These are phyloP conservation scores for Perkinsus chesapeaki DNA, from an alignment of 169 alveolate species.

Conservation along the genomic window DNA sequence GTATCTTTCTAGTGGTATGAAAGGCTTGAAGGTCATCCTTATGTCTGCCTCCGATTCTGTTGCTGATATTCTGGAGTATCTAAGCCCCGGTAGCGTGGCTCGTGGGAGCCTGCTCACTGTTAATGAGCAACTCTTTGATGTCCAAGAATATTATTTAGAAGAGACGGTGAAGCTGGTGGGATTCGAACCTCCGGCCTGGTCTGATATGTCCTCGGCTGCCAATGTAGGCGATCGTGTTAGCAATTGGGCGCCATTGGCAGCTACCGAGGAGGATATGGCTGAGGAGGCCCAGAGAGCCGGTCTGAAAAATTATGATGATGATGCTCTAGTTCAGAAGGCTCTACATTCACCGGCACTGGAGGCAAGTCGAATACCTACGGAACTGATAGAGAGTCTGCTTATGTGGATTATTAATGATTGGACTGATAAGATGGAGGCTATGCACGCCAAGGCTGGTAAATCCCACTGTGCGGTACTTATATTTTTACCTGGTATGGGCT, in stretches of 20 bases:
- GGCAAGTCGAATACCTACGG: neutral
- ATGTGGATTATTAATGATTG: neutral
- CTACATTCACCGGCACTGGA: neutral
- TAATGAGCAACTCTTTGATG: neutral
- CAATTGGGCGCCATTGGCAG: neutral
- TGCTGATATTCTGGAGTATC: slow-evolving; percentile 39
- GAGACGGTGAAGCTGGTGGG: neutral
- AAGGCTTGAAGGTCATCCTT: slow-evolving; percentile 52
- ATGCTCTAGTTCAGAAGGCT: neutral
- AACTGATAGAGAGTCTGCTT: neutral
- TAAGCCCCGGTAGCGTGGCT: slow-evolving; percentile 10
- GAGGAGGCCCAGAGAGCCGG: neutral
- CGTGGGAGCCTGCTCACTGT: neutral
- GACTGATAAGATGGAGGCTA: neutral
- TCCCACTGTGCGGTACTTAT: neutral
- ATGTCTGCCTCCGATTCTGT: slow-evolving; percentile 64
- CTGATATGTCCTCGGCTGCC: neutral
- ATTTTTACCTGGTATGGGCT: neutral
- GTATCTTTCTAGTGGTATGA: slow-evolving; percentile 29
- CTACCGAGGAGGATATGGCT: neutral
- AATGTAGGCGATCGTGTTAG: neutral
- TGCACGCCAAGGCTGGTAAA: neutral
- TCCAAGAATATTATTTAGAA: neutral
- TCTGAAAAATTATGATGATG: neutral
- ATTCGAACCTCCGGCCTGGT: neutral